A percentile compares a stretch with the other conserved stretches of the same genome.
phyloP scores from a whole-genome alignment of 192 early-diverging fungal species.

The Jimgerdemannia flammicorona region DNA sequence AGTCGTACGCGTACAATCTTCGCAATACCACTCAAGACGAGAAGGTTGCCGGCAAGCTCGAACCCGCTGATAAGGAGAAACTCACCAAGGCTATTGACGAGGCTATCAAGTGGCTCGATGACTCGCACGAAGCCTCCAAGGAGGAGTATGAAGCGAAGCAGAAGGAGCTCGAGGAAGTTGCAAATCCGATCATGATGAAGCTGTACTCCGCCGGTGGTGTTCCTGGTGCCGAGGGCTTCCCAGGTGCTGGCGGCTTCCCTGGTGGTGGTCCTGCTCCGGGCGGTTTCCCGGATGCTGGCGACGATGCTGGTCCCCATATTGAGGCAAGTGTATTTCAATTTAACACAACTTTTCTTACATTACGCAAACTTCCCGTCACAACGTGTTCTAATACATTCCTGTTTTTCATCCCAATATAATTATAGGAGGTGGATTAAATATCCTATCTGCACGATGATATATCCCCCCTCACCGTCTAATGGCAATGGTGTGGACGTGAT shows the following conservation, averaged over 20 bases:
- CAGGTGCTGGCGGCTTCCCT: constrained; percentile 6
- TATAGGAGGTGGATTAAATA: too few species aligned
- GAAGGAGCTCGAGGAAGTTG: constrained; percentile 86
- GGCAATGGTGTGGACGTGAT: too few species aligned
- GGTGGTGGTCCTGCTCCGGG: constrained; percentile 10
- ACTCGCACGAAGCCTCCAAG: constrained; percentile 78
- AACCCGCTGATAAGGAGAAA: constrained; percentile 80
- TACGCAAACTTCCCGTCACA: too few species aligned
- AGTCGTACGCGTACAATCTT: constrained; percentile 97
- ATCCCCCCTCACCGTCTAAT: too few species aligned
- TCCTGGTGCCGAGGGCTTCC: constrained; percentile 4
- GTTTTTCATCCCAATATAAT: too few species aligned
- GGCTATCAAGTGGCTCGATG: constrained; percentile 89
- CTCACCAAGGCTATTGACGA: constrained; percentile 65
- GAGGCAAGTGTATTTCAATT: constrained; percentile 55
- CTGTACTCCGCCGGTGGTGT: constrained; percentile 57
- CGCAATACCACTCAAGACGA: constrained; percentile 83
- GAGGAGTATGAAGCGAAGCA: constrained; percentile 97
- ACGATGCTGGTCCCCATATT: constrained; percentile 53
- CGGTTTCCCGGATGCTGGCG: constrained; percentile 8
- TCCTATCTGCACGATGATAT: too few species aligned
- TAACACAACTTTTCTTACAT: neutral
- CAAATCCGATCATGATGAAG: constrained; percentile 94
- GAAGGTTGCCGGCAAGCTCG: constrained; percentile 59
- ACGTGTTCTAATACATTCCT: too few species aligned